Evolutionary conservation across 2,329 filamentous ascomycete genomes (phyloP).

Genomic region (Pyricularia grisea): DNA sequence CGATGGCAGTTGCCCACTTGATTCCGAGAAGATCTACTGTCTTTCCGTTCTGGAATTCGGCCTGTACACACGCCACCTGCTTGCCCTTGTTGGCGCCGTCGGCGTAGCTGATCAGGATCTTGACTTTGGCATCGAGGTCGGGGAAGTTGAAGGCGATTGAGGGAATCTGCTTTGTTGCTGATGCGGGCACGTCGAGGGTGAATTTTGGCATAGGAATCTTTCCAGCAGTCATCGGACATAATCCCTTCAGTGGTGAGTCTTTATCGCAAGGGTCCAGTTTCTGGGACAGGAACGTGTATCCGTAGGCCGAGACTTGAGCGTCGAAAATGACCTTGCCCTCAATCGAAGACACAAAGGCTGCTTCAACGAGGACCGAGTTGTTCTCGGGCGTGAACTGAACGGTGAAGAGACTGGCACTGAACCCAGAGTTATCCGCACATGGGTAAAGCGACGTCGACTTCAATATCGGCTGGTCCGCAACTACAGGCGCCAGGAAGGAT

Average conservation of each 20-base stretch:
- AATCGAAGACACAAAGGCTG: conserved; percentile 66
- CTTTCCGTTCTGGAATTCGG: conserved; percentile 72
- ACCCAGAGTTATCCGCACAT: conserved; percentile 67
- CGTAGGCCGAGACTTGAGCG: conserved; percentile 63
- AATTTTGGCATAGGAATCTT: conserved; percentile 41
- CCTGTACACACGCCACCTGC: conserved; percentile 69
- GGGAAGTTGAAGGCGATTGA: conserved; percentile 74
- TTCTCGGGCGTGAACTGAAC: conserved; percentile 62
- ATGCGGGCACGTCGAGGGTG: conserved; percentile 37
- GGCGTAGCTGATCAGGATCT: conserved; percentile 61
- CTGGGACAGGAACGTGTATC: conserved; percentile 52
- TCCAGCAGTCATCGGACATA: conserved; percentile 76
- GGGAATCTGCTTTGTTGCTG: conserved; percentile 55
- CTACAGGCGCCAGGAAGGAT: conserved; percentile 12
- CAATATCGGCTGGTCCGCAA: conserved; percentile 28
- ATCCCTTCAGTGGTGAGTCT: conserved; percentile 43
- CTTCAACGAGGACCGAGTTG: conserved; percentile 53
- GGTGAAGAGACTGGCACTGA: conserved; percentile 72
- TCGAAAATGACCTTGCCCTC: conserved; percentile 65
- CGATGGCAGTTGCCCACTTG: conserved; percentile 70
- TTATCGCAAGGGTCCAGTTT: conserved; percentile 60
- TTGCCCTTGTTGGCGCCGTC: conserved; percentile 31
- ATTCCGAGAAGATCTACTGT: conserved; percentile 74
- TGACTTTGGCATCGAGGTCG: conserved; percentile 71
- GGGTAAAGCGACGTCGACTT: conserved; percentile 55